Percentiles rank a stretch among this genome's conserved stretches.
Conservation (phyloP, 495 filamentous ascomycete genomes). For the Penicillium pancosmium region DNA sequence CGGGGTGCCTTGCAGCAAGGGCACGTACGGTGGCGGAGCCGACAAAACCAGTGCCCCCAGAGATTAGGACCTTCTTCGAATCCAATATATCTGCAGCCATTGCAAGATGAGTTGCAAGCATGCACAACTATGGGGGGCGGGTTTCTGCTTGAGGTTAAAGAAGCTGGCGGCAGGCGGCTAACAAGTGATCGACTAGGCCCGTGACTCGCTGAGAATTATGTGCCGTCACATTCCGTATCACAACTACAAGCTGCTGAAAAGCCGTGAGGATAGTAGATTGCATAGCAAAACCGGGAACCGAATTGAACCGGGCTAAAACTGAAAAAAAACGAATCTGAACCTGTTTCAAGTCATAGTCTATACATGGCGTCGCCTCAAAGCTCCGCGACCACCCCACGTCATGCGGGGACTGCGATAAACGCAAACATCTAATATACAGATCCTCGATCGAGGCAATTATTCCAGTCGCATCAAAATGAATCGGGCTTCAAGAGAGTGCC, state of each 20-base stretch:
- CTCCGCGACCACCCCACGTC: slow-evolving; percentile 20
- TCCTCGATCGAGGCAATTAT: slow-evolving; percentile 37
- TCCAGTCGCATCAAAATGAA: slow-evolving; percentile 39
- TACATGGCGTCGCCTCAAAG: slow-evolving; percentile 26
- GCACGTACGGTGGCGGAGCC: slow-evolving; percentile 48
- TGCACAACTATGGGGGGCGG: not conserved
- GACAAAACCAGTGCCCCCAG: slow-evolving; percentile 58
- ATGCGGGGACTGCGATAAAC: slow-evolving; percentile 29
- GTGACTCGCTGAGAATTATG: slow-evolving; percentile 9
- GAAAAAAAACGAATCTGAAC: slow-evolving; percentile 16
- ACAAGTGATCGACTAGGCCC: slow-evolving; percentile 8
- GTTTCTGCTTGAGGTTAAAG: not conserved
- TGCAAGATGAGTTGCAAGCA: slow-evolving; percentile 1
- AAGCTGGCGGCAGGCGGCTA: slow-evolving; percentile 2
- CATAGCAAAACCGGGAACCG: not conserved
- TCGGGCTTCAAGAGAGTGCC: slow-evolving; percentile 34
- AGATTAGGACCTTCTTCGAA: slow-evolving; percentile 49
- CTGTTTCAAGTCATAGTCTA: slow-evolving; percentile 35
- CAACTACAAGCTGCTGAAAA: not conserved
- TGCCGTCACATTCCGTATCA: slow-evolving; percentile 2
- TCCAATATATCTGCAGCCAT: slow-evolving; percentile 14
- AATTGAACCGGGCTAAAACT: not conserved
- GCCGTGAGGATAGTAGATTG: not conserved
- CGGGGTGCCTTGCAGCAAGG: slow-evolving; percentile 43
- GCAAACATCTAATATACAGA: slow-evolving; percentile 45